Base-by-base conservation (phyloP, 78 protist species). In the Speleostelium caveatum region DNA sequence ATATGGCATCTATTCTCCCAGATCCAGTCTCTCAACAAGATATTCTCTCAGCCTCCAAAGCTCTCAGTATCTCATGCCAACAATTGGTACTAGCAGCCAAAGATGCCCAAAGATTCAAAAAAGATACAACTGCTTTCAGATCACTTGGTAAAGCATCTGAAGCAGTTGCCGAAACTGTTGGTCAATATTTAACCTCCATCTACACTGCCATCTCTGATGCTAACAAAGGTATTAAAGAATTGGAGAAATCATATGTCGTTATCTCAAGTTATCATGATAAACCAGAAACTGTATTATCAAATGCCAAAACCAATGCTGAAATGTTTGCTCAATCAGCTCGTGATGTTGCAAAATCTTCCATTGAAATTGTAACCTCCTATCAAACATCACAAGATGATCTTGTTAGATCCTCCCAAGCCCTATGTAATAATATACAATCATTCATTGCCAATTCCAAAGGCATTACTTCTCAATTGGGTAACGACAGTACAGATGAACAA, bases 101-200 rank as follows among this genome's bases (percentile, higher is more conserved):
- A 68, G 96, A 93, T 61, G 96, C 92, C 5, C 96, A 93, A 61
- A 38, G 96, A 39, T 87, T 85, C 86, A 86, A 92, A 73, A 73
- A 92, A n/a, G 92, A 73, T 55, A 59, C 78, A 0, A 78, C 94
- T 39, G 94, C 94, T 16, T 69, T 78, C 69, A 45, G 91, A 39
- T 83, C 91, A 30, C 79, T 83, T 69, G 91, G 91, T 32, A 83
- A 83, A 49, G 67, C 94, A 35, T 83, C 86, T 51, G 89, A 88
- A 36, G 94, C 71, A 38, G 85, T 88, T 17, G 94, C 94, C 28
- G 94, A 88, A 62, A 87, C 87, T 19, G 78, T 88, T 3, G 87
- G 89, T 38, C 76, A 88, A 49, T 73, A 67, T 41, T 55, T 88
- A 7, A 35, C 86, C 0, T 61, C 80, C 0, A 61, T 78, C 17